A percentile compares a stretch with the other conserved stretches of the same genome.
Conservation (phyloP, 2,329 filamentous ascomycete species). For the Alternaria angustiovoidea region DNA sequence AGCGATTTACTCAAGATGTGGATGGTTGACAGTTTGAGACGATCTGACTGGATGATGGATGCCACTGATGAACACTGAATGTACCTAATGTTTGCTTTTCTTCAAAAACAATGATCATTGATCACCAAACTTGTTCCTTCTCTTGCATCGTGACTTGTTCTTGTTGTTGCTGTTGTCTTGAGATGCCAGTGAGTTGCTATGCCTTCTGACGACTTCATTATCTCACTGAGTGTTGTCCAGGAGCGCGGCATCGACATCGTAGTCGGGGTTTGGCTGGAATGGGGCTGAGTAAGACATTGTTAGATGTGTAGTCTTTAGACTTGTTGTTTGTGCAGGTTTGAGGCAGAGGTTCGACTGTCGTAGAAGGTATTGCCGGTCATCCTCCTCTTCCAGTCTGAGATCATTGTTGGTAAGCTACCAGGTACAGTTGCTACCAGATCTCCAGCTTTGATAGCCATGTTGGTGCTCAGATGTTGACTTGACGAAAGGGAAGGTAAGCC, state of each 20-base stretch:
- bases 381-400: constrained; percentile 3
- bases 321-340: not conserved
- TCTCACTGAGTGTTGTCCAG: not conserved
- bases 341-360: not conserved
- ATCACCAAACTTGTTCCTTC: constrained; percentile 16
- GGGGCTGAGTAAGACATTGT: not conserved
- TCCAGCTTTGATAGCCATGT: too few relatives aligned
- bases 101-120: constrained; percentile 24
- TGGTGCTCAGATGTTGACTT: too few relatives aligned
- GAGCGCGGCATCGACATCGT: not conserved
- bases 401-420: too few relatives aligned
- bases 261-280: not conserved
- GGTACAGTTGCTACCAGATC: too few relatives aligned
- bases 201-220: not conserved
- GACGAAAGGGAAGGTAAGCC: too few relatives aligned
- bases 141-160: constrained; percentile 12
- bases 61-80: constrained; percentile 12
- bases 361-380: constrained; percentile 34
- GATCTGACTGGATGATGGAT: constrained; percentile 30
- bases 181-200: not conserved
- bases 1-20: constrained; percentile 23
- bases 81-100: constrained; percentile 16
- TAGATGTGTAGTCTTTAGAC: not conserved
- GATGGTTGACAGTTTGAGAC: constrained; percentile 25
- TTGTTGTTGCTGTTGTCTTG: not conserved